Evolutionary conservation across 2,329 filamentous ascomycete genomes (phyloP), one percentile per base, ranked within the genome.

Genomic region (Aspergillus piperis): DNA sequence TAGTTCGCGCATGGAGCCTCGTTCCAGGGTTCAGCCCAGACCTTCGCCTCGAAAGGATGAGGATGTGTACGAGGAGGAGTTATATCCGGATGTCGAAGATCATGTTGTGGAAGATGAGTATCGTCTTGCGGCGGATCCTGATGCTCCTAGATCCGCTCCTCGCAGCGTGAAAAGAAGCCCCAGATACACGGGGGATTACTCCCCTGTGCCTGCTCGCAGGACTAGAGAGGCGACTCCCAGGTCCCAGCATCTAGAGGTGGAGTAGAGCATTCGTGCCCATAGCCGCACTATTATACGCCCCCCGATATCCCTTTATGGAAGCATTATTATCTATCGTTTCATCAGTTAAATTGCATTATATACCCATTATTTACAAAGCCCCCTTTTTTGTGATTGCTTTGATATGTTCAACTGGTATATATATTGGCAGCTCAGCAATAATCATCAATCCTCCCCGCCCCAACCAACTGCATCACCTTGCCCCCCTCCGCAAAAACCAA

Each of bases 361-460:
- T 4, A 30, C 27, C 3, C 10, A 30, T 8, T 27, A 27, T 27
- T 2, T 8, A 27, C 25, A 27, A 27, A 27, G 7, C 25, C 25
- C 25, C 25, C 7, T 3, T 25, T 27, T 8, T 7, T 7, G 25
- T 27, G 25, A 27, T 27, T 27, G 25, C 25, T 27, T 27, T 27
- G 25, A 8, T 27, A 27, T 27, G 7, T 8, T 27, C 6, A 27
- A 27, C 7, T 27, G 2, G 25, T 8, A 27, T 30, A 30, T 30
- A 30, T 30, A 11, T 15, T 44, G 10, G 32, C 7, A 42, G 19
- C 7, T 23, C 38, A 41, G 21, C 52, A 54, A 44, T 44, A 27
- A 44, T 42, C 52, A 32, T 54, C 52, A 32, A 54, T 54, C 15
- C 52, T 41, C 13, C 27, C 52, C 15, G 52, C 27, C 17, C 23